phyloP scores from a whole-genome alignment of 2,329 filamentous ascomycete genomes.

The Torrubiellomyces zombiae region DNA sequence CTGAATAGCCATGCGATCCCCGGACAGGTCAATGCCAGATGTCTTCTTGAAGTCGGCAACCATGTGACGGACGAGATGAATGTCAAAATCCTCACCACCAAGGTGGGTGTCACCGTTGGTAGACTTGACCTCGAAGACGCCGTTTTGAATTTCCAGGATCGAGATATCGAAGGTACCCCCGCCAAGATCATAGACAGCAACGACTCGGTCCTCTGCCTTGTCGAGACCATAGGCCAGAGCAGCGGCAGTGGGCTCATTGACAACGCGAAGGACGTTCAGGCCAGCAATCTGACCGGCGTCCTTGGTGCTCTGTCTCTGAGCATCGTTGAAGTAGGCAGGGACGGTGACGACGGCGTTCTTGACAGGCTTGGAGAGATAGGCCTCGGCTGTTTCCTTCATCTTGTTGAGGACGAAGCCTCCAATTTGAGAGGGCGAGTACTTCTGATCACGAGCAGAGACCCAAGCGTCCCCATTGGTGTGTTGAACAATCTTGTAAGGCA shows the following conservation, averaged over 20 bases:
- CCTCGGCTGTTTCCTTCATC: slow-evolving; percentile 98
- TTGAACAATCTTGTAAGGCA: slow-evolving; percentile 97
- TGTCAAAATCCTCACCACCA: slow-evolving; percentile 97
- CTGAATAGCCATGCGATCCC: slow-evolving; percentile 96
- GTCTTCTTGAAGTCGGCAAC: slow-evolving; percentile 96
- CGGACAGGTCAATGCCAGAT: slow-evolving; percentile 73
- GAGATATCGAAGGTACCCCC: slow-evolving; percentile 99
- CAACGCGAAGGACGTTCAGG: slow-evolving; percentile 90
- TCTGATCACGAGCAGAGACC: slow-evolving; percentile 84
- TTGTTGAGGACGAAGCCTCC: slow-evolving; percentile 93
- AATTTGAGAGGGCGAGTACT: slow-evolving; percentile 96
- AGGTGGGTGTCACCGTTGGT: slow-evolving; percentile 98
- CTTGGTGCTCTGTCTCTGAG: slow-evolving; percentile 94
- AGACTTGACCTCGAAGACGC: slow-evolving; percentile 97
- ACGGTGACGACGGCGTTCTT: slow-evolving; percentile 97
- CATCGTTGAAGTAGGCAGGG: slow-evolving; percentile 97
- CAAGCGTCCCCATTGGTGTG: slow-evolving; percentile 94
- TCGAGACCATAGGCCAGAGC: slow-evolving; percentile 92
- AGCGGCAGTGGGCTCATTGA: slow-evolving; percentile 94
- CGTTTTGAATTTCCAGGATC: slow-evolving; percentile 90
- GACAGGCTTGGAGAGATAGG: slow-evolving; percentile 74
- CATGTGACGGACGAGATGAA: slow-evolving; percentile 81
- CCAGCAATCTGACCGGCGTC: slow-evolving; percentile 93
- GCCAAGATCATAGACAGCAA: slow-evolving; percentile 94
- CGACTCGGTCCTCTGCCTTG: slow-evolving; percentile 77